Evolutionary conservation across 441 rosid species (phyloP), one percentile per base, ranked within the genome.

Genomic region (Oxalis stricta): DNA sequence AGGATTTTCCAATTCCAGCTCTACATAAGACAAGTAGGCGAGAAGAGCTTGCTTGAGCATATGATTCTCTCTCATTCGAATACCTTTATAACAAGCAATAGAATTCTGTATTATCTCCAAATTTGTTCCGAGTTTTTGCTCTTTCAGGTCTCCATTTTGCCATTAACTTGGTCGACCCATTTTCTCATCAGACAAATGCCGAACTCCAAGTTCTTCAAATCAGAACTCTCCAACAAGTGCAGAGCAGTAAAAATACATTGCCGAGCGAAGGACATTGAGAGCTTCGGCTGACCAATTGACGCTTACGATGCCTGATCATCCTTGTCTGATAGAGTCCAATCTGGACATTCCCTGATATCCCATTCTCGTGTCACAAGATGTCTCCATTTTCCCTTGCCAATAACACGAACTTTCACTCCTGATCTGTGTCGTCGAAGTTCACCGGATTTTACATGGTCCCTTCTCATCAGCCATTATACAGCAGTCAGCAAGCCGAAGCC

Each of bases 401-500:
- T 22, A 43, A 84, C 92, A 52, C 47, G 72, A 33, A 75, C 58
- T 55, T 42, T 63, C 53, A 84, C 53, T 49, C 76, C 86, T 10
- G 86, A 69, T 44, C 60, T 59, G 37, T 79, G 75, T n/a, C 51
- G 62, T 19, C 67, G 37, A 54, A 58, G 31, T 39, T 16, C 23
- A 18, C 66, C 53, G 33, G 56, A 70, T 28, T 61, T 70, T 45
- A 78, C 32, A 50, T n/a, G 83, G 76, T 46, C 93, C 95, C 64
- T 75, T 85, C 66, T 71, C 83, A 26, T 64, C 61, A 56, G 96
- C 99, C 94, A 84, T 59, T 33, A 82, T 55, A 58, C 95, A 86
- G 63, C 99, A 87, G 60, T 92, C 99, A 49, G 94, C 94, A 28
- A 92, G 71, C 31, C 94, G 91, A 30, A 92, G 81, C 99, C 99